phyloP scores from a whole-genome alignment of 441 rosid genomes.

The Pelargonium myrrhifolium region DNA sequence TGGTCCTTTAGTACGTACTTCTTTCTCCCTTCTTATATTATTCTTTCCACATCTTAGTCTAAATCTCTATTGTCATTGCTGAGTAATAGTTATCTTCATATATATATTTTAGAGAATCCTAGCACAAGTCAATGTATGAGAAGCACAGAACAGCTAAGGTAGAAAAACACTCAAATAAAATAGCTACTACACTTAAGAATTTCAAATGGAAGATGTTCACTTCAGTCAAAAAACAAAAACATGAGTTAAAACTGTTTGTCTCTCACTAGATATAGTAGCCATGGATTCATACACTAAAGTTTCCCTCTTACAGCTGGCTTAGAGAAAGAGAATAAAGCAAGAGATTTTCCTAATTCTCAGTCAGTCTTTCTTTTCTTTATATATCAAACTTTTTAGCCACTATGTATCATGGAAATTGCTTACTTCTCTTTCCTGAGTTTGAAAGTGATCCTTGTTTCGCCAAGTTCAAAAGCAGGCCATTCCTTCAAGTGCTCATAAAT shows the following conservation, averaged over 20 bases:
- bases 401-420: neutral
- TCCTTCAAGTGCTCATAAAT: constrained; percentile 54
- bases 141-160: neutral
- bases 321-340: neutral
- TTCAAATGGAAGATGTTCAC: neutral
- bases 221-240: neutral
- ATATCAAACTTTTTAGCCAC: neutral
- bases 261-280: neutral
- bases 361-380: neutral
- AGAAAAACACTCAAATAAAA: too few species aligned
- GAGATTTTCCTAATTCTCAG: neutral
- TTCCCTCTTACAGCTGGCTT: neutral
- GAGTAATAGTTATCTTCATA: too few species aligned
- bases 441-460: constrained; percentile 66
- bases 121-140: neutral
- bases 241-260: neutral
- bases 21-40: too few species aligned
- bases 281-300: neutral
- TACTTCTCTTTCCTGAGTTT: constrained; percentile 79
- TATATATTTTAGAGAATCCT: neutral
- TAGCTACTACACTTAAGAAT: neutral
- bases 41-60: too few species aligned
- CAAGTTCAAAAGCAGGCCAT: constrained; percentile 71
- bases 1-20: too few species aligned
- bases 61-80: too few species aligned